Base-by-base conservation (phyloP, 2,329 filamentous ascomycete genomes). In the Xylariaceae sp. region DNA sequence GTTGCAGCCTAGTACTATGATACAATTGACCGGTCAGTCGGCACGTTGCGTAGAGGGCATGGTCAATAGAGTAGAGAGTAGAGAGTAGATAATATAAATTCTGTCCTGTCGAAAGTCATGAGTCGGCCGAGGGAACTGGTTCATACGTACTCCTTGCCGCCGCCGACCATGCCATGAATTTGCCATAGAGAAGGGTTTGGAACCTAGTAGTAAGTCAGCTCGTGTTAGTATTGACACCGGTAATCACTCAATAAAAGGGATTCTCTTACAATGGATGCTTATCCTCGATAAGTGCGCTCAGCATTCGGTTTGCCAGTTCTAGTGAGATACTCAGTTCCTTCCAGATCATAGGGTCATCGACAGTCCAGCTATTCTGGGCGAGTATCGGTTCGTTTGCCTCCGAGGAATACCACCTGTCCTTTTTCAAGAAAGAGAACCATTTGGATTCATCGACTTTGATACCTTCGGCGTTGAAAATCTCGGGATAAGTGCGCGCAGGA, bases 221-320 rank as follows among this genome's bases (percentile, higher is more conserved):
- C 44, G 8, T 9, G 44, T 4, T 42, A 44, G 12, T 30, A 5
- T 9, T 19, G 19, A 19, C 19, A 1, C 19, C 19, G 19, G 31
- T 4, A 4, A 31, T 37, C 48, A 19, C 9, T 29, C 29, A 32
- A 47, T 45, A 50, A 54, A 35, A 45, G 55, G 19, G 1, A 51
- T 51, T 58, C 43, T 11, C 58, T 52, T 37, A 60, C 58, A 52
- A 50, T 8, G 12, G 3, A 39, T 60, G 53, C 32, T 27, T 50
- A 4, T 60, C 58, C 4, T 47, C 30, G 8, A 60, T 41, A 8
- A 58, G 48, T 7, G 55, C 42, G 1, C 6, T 50, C 1, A 60
- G 30, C 2, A 60, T 54, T 7, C 58, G 47, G 19, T 60, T 51
- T 39, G 50, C 55, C 31, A 60, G 11, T 47, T 60, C 58, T 6